Conservation (phyloP, 352 stramenopile genomes). For the Saprolegnia diclina region DNA sequence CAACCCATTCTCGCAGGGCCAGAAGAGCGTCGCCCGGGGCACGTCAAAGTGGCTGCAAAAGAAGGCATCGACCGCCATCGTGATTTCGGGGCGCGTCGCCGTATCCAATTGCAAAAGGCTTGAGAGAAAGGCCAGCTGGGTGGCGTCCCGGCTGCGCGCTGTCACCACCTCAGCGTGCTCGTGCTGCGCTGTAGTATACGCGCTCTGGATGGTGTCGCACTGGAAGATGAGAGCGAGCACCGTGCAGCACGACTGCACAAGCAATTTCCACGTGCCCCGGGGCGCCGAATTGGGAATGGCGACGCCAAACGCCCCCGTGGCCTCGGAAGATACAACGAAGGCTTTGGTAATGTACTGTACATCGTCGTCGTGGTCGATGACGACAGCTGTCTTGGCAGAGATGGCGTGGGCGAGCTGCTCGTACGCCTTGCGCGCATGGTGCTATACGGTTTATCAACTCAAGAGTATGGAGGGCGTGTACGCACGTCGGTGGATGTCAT, state of each 20-base stretch:
- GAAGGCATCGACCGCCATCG: background rate
- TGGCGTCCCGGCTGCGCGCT: no score
- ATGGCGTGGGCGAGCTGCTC: background rate
- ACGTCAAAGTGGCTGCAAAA: background rate
- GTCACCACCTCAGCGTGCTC: no score
- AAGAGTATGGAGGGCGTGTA: background rate
- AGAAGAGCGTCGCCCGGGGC: conserved; percentile 3
- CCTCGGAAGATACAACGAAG: background rate
- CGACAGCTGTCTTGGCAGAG: background rate
- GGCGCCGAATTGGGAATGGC: background rate
- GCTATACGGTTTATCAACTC: background rate
- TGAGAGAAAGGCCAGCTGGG: background rate
- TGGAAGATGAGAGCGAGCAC: background rate
- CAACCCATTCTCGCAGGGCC: background rate
- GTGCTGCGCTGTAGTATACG: no score
- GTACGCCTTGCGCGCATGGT: background rate
- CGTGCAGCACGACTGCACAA: background rate
- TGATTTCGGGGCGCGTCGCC: background rate
- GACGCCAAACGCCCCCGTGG: background rate
- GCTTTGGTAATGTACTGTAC: background rate
- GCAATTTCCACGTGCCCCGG: background rate
- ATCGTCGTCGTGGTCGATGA: background rate
- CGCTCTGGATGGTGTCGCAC: background rate
- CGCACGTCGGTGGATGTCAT: background rate
- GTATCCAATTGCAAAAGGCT: background rate